Conservation (phyloP, 1,139 yeast species). For the Pichia inconspicua region DNA sequence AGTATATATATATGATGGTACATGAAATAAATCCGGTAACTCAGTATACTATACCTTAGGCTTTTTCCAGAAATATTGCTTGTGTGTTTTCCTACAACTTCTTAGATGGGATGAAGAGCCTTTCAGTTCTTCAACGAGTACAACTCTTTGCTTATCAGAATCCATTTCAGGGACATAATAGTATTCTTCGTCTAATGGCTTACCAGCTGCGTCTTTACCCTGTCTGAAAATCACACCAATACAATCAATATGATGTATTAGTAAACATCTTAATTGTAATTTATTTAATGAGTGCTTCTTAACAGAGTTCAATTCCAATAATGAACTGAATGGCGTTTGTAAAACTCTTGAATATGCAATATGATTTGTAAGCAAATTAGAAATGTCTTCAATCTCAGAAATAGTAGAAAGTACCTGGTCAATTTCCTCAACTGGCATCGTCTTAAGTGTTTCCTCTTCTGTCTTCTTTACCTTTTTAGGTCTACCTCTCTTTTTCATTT, state of each 20-base stretch:
- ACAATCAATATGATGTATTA: slow-evolving; percentile 44
- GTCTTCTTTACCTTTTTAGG: slow-evolving; percentile 13
- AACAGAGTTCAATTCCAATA: slow-evolving; percentile 59
- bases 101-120: slow-evolving; percentile 65
- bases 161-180: slow-evolving; percentile 85
- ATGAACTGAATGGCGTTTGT: slow-evolving; percentile 58
- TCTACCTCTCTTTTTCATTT: slow-evolving; percentile 10
- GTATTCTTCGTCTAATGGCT: slow-evolving; percentile 86
- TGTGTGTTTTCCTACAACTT: slow-evolving; percentile 87
- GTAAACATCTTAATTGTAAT: slow-evolving; percentile 31
- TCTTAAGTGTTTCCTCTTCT: slow-evolving; percentile 15
- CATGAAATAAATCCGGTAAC: too few species aligned
- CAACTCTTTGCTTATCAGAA: slow-evolving; percentile 57
- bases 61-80: slow-evolving; percentile 83
- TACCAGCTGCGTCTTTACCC: slow-evolving; percentile 96
- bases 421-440: slow-evolving; percentile 18
- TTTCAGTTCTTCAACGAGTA: slow-evolving; percentile 64
- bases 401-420: slow-evolving; percentile 23
- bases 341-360: slow-evolving; percentile 83
- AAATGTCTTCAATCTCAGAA: slow-evolving; percentile 41
- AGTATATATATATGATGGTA: too few species aligned
- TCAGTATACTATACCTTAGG: slow-evolving; percentile 38
- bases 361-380: slow-evolving; percentile 68
- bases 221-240: slow-evolving; percentile 79
- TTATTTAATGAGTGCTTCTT: slow-evolving; percentile 32